A percentile compares a stretch with the other conserved stretches of the same genome.
phyloP scores from a whole-genome alignment of 768 basidiomycete genomes.

The Podaxis sp. region DNA sequence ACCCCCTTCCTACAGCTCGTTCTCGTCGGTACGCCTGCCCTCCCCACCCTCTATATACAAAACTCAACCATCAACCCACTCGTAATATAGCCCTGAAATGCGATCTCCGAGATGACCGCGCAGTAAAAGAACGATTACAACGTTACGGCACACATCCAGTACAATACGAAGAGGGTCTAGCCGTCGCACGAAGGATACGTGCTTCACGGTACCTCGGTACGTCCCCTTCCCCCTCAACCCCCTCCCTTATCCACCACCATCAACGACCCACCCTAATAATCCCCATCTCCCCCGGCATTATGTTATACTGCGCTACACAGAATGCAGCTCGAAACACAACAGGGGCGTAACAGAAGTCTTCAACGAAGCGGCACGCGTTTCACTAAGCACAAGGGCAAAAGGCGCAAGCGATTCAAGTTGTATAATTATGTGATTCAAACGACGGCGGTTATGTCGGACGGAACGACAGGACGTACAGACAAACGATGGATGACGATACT shows the following conservation, averaged over 20 bases:
- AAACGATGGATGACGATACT: neutral
- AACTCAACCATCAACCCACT: neutral
- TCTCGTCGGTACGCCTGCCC: constrained; percentile 70
- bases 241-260: neutral
- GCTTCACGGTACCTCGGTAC: constrained; percentile 89
- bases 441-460: neutral
- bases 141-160: constrained; percentile 71
- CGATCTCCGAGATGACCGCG: constrained; percentile 85
- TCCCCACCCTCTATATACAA: constrained; percentile 1
- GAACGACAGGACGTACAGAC: neutral
- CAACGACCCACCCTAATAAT: neutral
- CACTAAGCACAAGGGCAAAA: constrained; percentile 71
- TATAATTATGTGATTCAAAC: constrained; percentile 53
- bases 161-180: constrained; percentile 90
- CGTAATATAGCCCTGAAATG: constrained; percentile 79
- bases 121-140: constrained; percentile 68
- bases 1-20: constrained; percentile 61
- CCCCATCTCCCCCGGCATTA: too few species aligned
- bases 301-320: constrained; percentile 43
- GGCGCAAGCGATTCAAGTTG: constrained; percentile 56
- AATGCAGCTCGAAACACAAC: constrained; percentile 97
- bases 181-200: constrained; percentile 86
- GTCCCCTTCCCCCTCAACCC: constrained; percentile 23
- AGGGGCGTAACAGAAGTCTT: constrained; percentile 94
- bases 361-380: constrained; percentile 86